phyloP scores from a whole-genome alignment of 768 basidiomycete genomes.

The Lentinula aciculospora region DNA sequence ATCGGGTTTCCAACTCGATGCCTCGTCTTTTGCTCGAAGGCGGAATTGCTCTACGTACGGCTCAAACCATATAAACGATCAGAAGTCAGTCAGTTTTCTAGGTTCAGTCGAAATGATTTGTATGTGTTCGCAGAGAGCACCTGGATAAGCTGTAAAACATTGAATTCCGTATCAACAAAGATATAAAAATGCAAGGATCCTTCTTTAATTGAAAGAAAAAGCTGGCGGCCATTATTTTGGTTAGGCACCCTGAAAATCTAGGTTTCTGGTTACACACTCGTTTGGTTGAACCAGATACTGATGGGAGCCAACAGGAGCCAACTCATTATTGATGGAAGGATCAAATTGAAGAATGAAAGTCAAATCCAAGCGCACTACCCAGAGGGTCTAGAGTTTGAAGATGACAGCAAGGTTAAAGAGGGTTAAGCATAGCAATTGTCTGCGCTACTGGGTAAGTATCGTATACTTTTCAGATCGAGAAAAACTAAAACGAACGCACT shows the following conservation, averaged over 20 bases:
- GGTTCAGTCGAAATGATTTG: background rate
- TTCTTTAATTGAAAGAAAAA: constrained; percentile 26
- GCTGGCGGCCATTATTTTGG: constrained; percentile 55
- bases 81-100: constrained; percentile 23
- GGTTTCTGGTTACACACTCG: background rate
- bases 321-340: constrained; percentile 42
- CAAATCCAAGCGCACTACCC: constrained; percentile 26
- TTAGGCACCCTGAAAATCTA: constrained; percentile 8
- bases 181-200: constrained; percentile 35
- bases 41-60: constrained; percentile 23
- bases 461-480: constrained; percentile 9
- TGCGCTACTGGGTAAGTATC: constrained; percentile 32
- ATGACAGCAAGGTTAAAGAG: constrained; percentile 22
- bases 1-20: constrained; percentile 41
- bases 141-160: constrained; percentile 40
- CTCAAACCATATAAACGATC: constrained; percentile 31
- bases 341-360: constrained; percentile 45
- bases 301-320: constrained; percentile 39
- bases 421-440: constrained; percentile 37
- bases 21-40: constrained; percentile 24
- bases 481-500: background rate
- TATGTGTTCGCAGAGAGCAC: constrained; percentile 23
- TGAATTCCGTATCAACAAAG: constrained; percentile 42
- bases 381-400: constrained; percentile 23
- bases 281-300: constrained; percentile 24